Conservation (phyloP, 345 rosid genomes). For the Schrenkiella parvula region DNA sequence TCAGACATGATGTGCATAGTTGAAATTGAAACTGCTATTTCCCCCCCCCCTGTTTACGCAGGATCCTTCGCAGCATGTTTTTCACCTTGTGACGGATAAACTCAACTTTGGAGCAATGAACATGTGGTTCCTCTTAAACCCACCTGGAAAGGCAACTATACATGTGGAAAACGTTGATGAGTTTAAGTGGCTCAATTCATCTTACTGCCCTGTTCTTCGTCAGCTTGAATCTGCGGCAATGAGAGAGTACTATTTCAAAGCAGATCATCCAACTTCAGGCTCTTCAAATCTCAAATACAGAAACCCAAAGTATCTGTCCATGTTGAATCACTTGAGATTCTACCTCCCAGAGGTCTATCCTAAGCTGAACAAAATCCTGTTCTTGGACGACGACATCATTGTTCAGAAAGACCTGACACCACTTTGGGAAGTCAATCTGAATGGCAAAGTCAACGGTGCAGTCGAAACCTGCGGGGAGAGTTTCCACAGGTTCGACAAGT, state of each 20-base stretch:
- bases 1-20: not conserved
- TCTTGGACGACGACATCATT: constrained; percentile 95
- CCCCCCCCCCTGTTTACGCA: constrained; percentile 24
- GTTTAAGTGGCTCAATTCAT: constrained; percentile 97
- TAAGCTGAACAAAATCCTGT: constrained; percentile 83
- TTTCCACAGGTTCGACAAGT: constrained; percentile 97
- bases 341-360: constrained; percentile 96
- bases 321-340: constrained; percentile 94
- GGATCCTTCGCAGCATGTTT: constrained; percentile 97
- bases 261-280: constrained; percentile 87
- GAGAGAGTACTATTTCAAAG: constrained; percentile 97
- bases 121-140: constrained; percentile 97
- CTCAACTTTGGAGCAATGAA: constrained; percentile 97
- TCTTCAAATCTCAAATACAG: constrained; percentile 92
- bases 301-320: constrained; percentile 95
- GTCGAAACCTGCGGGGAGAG: constrained; percentile 99
- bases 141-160: constrained; percentile 90
- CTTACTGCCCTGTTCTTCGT: constrained; percentile 93
- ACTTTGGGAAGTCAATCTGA: constrained; percentile 78
- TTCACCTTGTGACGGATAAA: constrained; percentile 93
- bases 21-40: not conserved
- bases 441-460: constrained; percentile 94
- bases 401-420: constrained; percentile 94
- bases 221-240: constrained; percentile 92
- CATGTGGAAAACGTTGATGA: constrained; percentile 98